Base-by-base conservation (phyloP, 306 rosid genomes). In the Astragalus membranaceus region DNA sequence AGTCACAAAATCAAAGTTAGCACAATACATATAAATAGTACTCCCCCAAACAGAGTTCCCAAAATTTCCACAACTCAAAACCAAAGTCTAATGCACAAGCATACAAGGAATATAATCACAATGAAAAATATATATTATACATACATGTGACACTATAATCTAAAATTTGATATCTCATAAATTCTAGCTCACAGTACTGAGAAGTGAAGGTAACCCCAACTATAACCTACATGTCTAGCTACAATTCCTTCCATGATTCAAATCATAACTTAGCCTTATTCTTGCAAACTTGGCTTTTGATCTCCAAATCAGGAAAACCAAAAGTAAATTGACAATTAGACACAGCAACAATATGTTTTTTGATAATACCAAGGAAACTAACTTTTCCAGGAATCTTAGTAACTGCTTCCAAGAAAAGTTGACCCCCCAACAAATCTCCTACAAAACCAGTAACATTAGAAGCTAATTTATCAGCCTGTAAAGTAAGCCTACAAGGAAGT, bases 381-480 rank as follows among this genome's bases (percentile, higher is more conserved):
- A 86, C 64, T 72, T 14, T 84, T 0, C 94, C 96, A 3, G 91
- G 94, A 61, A 90, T 67, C 42, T 16, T 48, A 10, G 91, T 69
- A 33, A 58, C 51, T 0, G 89, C 30, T 29, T 67, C 78, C 54
- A 90, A 0, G 1, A 74, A 66, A 0, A 90, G 53, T 42, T 88
- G 36, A 2, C 96, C 93, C 8, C 65, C 70, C 17, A 80, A 0
- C 0, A 86, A 55, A 42, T 84, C 96, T 12, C 52, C 48, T 7
- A 89, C 9, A 39, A 89, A 47, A 16, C 58, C 10, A 7, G 67
- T 39, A 16, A 85, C 0, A 8, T 83, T 20, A 4, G 88, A 65
- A 0, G 81, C 88, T 1, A 84, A 1, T 47, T 53, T 3, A 29
- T 89, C 93, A 1, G 59, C 80, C 81, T 87, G 68, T 13, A 89